Percentiles rank a stretch among this genome's conserved stretches.
Conservation (phyloP, 2,329 filamentous ascomycete species). For the Fusarium siculi region DNA sequence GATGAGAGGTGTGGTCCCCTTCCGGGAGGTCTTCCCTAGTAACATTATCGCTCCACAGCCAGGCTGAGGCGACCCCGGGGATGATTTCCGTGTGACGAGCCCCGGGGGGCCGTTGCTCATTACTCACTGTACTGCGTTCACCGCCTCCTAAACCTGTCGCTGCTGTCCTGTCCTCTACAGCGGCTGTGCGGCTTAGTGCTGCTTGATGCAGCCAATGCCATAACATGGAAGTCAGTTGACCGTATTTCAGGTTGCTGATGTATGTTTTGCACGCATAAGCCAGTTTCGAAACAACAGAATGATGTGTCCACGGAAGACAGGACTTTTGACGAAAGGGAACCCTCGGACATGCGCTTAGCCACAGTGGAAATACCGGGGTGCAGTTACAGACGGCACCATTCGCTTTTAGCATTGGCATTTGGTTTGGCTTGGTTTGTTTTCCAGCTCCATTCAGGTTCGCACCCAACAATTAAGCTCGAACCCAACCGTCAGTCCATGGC, state of each 20-base stretch:
- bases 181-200: slow-evolving; percentile 20
- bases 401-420: slow-evolving; percentile 23
- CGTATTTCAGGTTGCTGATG: slow-evolving; percentile 27
- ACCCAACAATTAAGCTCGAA: slow-evolving; percentile 47
- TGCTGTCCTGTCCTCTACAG: slow-evolving; percentile 24
- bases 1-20: slow-evolving; percentile 30
- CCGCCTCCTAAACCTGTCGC: slow-evolving; percentile 38
- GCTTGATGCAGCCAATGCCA: slow-evolving; percentile 29
- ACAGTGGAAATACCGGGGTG: slow-evolving; percentile 44
- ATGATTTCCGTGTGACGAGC: slow-evolving; percentile 44
- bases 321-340: slow-evolving; percentile 16
- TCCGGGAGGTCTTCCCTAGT: slow-evolving; percentile 32
- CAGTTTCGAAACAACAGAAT: slow-evolving; percentile 20
- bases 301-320: slow-evolving; percentile 18
- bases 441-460: slow-evolving; percentile 22
- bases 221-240: slow-evolving; percentile 30
- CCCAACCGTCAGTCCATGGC: slow-evolving; percentile 44
- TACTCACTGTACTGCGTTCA: slow-evolving; percentile 31
- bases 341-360: slow-evolving; percentile 35
- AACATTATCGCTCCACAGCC: slow-evolving; percentile 37
- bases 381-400: slow-evolving; percentile 21
- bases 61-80: slow-evolving; percentile 41
- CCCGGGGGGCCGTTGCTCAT: slow-evolving; percentile 33
- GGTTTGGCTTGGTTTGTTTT: slow-evolving; percentile 1
- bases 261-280: slow-evolving; percentile 21